Evolutionary conservation across 805 yeast genomes (phyloP).

Genomic region (Cyberlindnera sargentensis): DNA sequence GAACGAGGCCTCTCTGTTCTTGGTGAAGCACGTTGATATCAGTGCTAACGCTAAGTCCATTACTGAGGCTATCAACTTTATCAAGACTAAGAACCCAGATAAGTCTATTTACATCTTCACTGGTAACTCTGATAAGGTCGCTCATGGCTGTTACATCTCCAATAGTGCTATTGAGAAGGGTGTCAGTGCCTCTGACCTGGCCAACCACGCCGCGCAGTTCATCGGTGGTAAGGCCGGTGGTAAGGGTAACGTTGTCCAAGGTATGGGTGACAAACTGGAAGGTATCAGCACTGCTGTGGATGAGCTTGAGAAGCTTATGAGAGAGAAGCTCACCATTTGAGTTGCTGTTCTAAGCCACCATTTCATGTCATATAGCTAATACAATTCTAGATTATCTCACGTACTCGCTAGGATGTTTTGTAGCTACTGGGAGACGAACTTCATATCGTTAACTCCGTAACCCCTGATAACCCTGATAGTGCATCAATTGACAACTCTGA

Average conservation of each 20-base stretch:
- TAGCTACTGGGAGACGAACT: too few relatives aligned
- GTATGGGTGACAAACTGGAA: constrained; percentile 81
- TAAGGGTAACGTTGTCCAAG: constrained; percentile 93
- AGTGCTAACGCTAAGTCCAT: constrained; percentile 88
- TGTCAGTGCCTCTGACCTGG: constrained; percentile 69
- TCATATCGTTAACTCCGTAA: too few relatives aligned
- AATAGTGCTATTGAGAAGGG: constrained; percentile 63
- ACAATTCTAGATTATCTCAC: too few relatives aligned
- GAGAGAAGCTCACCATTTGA: constrained; percentile 42
- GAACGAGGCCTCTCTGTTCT: constrained; percentile 43
- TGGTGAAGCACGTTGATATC: constrained; percentile 64
- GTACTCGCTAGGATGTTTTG: too few relatives aligned
- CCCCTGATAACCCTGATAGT: too few relatives aligned
- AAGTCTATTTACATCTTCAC: constrained; percentile 77
- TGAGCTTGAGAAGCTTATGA: constrained; percentile 54
- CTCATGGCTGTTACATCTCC: constrained; percentile 90
- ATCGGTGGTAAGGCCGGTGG: constrained; percentile 99
- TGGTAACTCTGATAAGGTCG: constrained; percentile 69
- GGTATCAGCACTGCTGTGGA: constrained; percentile 69
- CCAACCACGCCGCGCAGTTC: constrained; percentile 56
- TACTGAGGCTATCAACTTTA: constrained; percentile 81
- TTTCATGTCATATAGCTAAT: too few relatives aligned
- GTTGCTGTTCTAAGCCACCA: too few relatives aligned
- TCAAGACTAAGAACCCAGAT: constrained; percentile 68
- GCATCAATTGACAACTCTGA: too few relatives aligned